These are phyloP conservation scores for Helichrysum umbraculigerum DNA, from an alignment of 129 eudicot species.

Conservation along the genomic window DNA sequence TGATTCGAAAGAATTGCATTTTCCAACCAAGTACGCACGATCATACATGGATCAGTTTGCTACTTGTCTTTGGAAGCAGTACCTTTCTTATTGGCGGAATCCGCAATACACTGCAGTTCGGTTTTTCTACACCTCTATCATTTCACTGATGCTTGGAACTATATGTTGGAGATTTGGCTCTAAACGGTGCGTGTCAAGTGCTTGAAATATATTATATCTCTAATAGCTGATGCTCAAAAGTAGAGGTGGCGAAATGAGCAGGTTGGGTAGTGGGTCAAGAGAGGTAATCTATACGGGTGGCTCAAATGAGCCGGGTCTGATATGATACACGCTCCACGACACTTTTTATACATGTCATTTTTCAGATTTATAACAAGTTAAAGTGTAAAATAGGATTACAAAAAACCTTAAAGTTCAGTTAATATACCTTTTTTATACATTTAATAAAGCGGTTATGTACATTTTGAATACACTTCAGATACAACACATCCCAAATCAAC, in stretches of 20 bases:
- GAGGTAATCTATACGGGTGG: not conserved
- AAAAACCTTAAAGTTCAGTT: not conserved
- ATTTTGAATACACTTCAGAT: not conserved
- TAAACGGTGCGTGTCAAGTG: slow-evolving; percentile 54
- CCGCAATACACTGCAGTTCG: slow-evolving; percentile 99
- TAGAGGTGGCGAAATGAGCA: slow-evolving; percentile 1
- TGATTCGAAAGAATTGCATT: slow-evolving; percentile 75
- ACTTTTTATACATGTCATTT: not conserved
- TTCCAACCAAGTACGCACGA: slow-evolving; percentile 78
- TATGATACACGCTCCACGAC: not conserved
- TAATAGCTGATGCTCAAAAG: slow-evolving; percentile 9
- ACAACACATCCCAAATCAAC: not conserved
- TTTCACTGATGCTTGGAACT: slow-evolving; percentile 94
- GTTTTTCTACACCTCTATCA: slow-evolving; percentile 86
- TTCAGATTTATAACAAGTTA: not conserved
- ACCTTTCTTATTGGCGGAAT: slow-evolving; percentile 96
- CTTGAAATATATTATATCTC: not conserved
- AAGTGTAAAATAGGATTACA: not conserved
- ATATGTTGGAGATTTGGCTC: slow-evolving; percentile 96
- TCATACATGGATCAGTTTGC: slow-evolving; percentile 68
- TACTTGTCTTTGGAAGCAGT: slow-evolving; percentile 93
- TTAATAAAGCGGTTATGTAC: not conserved
- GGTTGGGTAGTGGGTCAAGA: not conserved
- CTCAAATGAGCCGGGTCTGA: not conserved
- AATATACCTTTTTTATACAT: not conserved